A percentile compares a stretch with the other conserved stretches of the same genome.
These are phyloP conservation scores for Herpetomonas samuelpessoai DNA, from an alignment of 208 protist genomes.

Conservation along the genomic window DNA sequence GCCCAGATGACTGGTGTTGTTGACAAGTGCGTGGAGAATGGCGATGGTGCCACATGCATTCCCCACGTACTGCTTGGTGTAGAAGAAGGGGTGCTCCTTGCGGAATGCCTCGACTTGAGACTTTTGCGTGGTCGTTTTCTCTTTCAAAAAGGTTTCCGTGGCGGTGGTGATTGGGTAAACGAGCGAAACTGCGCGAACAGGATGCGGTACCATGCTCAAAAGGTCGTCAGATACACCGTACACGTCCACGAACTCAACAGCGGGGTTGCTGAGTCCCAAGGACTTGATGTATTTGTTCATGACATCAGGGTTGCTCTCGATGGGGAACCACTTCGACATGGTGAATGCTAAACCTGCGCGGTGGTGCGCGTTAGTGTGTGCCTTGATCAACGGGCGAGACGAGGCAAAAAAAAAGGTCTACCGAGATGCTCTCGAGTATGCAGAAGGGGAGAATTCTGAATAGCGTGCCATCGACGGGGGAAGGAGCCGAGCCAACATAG, in stretches of 20 bases:
- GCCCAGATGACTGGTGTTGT: slow-evolving; percentile 77
- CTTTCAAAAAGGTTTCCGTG: slow-evolving; percentile 18
- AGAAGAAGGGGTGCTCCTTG: slow-evolving; percentile 68
- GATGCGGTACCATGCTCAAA: slow-evolving; percentile 88
- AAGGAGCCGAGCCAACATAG: too few species aligned
- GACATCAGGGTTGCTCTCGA: slow-evolving; percentile 94
- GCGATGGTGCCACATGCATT: slow-evolving; percentile 97
- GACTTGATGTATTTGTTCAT: slow-evolving; percentile 77
- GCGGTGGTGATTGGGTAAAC: slow-evolving; percentile 86
- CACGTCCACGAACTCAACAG: slow-evolving; percentile 88
- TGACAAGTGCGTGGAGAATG: slow-evolving; percentile 90
- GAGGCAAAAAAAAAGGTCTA: not conserved
- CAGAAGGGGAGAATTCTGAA: too few species aligned
- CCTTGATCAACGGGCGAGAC: not conserved
- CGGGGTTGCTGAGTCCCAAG: slow-evolving; percentile 49
- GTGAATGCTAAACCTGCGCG: slow-evolving; percentile 1
- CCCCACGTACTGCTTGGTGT: slow-evolving; percentile 87
- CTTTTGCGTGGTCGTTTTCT: slow-evolving; percentile 18
- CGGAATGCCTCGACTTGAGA: slow-evolving; percentile 41
- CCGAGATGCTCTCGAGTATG: too few species aligned
- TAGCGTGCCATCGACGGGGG: too few species aligned
- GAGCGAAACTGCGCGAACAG: slow-evolving; percentile 88
- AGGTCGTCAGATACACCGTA: slow-evolving; percentile 90
- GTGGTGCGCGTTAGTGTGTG: not conserved
- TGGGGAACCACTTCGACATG: slow-evolving; percentile 72